phyloP scores from a whole-genome alignment of 306 rosid species.

The Quercus gilva region DNA sequence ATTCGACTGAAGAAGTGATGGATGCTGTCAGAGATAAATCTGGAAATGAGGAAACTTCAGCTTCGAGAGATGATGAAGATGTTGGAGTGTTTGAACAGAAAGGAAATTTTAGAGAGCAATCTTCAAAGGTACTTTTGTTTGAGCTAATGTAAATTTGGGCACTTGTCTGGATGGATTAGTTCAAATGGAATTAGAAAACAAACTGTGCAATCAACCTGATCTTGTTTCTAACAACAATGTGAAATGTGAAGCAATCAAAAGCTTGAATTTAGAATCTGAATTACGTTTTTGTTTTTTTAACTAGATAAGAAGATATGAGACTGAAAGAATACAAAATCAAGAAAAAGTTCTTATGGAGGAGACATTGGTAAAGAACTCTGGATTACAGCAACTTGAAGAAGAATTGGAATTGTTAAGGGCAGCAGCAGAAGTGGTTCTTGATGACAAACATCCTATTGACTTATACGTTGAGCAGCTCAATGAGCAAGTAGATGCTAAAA shows the following conservation, averaged over 20 bases:
- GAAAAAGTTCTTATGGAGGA: slow-evolving; percentile 43
- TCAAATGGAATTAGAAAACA: background rate
- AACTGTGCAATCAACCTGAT: slow-evolving; percentile 11
- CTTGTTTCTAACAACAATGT: slow-evolving; percentile 16
- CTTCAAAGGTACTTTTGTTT: slow-evolving; percentile 19
- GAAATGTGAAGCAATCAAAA: background rate
- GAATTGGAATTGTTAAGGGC: slow-evolving; percentile 58
- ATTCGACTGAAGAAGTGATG: slow-evolving; percentile 14
- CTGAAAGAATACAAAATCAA: slow-evolving; percentile 35
- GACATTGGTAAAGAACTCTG: slow-evolving; percentile 33
- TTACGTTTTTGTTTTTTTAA: slow-evolving; percentile 8
- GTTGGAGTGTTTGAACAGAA: slow-evolving; percentile 22
- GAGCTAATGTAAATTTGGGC: slow-evolving; percentile 11
- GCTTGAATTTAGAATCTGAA: background rate
- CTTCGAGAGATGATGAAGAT: slow-evolving; percentile 17
- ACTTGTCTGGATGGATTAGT: background rate
- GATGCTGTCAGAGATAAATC: slow-evolving; percentile 22
- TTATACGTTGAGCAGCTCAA: slow-evolving; percentile 51
- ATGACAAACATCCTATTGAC: slow-evolving; percentile 53
- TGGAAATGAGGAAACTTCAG: slow-evolving; percentile 20
- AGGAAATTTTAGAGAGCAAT: slow-evolving; percentile 13
- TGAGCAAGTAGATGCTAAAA: slow-evolving; percentile 47
- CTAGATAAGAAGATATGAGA: slow-evolving; percentile 29
- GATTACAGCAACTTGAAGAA: slow-evolving; percentile 54
- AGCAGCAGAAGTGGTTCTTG: slow-evolving; percentile 51